These are phyloP conservation scores for Bolboschoenoplectus hybrid DNA, from an alignment of 202 grass and related monocot genomes.

Conservation along the genomic window DNA sequence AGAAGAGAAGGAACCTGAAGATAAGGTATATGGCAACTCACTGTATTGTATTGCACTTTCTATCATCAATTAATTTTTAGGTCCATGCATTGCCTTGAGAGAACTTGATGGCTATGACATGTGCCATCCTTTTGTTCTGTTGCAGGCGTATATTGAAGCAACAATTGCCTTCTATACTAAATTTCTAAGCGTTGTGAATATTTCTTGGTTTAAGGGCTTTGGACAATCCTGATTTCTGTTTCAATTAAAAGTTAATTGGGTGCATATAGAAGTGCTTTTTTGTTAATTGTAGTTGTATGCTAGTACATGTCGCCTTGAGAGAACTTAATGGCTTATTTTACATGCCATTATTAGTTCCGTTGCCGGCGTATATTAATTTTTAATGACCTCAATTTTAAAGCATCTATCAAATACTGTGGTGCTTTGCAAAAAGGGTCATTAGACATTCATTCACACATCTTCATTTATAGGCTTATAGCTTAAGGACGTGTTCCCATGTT, in stretches of 20 bases:
- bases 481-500: not conserved
- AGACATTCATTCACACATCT: not conserved
- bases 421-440: constrained; percentile 20
- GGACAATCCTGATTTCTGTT: not conserved
- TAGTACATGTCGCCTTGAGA: constrained; percentile 10
- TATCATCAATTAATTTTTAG: not conserved
- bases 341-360: constrained; percentile 42
- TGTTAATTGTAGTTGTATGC: not conserved
- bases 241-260: not conserved
- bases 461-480: not conserved
- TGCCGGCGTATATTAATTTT: constrained; percentile 42
- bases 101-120: constrained; percentile 28
- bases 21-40: not conserved
- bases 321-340: constrained; percentile 33
- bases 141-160: constrained; percentile 38
- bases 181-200: not conserved
- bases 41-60: not conserved
- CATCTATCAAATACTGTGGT: not conserved
- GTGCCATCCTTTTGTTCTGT: constrained; percentile 35
- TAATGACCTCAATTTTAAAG: not conserved
- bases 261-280: not conserved
- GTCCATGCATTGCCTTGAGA: constrained; percentile 28
- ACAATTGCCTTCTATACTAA: not conserved
- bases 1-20: constrained; percentile 21
- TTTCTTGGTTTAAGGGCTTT: constrained; percentile 30